A percentile compares a stretch with the other conserved stretches of the same genome.
Conservation (phyloP, 495 filamentous ascomycete genomes). For the Aspergillus affinis region DNA sequence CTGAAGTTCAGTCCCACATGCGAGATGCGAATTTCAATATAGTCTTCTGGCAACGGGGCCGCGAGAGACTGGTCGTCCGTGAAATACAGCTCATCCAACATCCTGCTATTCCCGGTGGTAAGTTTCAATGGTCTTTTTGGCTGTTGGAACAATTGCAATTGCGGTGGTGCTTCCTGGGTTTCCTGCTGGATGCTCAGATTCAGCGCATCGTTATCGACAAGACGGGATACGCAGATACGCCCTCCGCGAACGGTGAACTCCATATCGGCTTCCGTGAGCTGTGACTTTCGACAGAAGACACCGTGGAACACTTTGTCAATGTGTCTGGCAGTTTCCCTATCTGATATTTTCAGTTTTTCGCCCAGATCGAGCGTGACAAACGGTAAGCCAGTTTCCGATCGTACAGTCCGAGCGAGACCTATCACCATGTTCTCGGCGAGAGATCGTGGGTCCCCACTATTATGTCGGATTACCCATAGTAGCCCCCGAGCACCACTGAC, state of each 20-base stretch:
- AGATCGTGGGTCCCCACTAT: constrained; percentile 13
- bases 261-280: constrained; percentile 22
- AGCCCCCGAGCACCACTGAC: constrained; percentile 25
- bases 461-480: constrained; percentile 30
- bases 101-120: constrained; percentile 21
- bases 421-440: constrained; percentile 29
- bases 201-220: constrained; percentile 28
- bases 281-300: constrained; percentile 24
- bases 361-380: constrained; percentile 33
- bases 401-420: constrained; percentile 33
- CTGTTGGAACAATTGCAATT: constrained; percentile 30
- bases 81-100: constrained; percentile 37
- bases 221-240: constrained; percentile 26
- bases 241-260: constrained; percentile 34
- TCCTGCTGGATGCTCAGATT: constrained; percentile 29
- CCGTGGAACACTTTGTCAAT: constrained; percentile 29
- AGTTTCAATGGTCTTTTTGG: constrained; percentile 29
- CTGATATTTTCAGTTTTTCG: constrained; percentile 16
- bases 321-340: constrained; percentile 15
- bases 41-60: constrained; percentile 20
- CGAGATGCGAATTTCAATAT: constrained; percentile 32
- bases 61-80: constrained; percentile 25
- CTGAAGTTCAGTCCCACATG: constrained; percentile 40
- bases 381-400: constrained; percentile 31
- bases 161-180: constrained; percentile 20